These are phyloP conservation scores for Huntiella moniliformis DNA, from an alignment of 2,329 filamentous ascomycete genomes.

Conservation along the genomic window DNA sequence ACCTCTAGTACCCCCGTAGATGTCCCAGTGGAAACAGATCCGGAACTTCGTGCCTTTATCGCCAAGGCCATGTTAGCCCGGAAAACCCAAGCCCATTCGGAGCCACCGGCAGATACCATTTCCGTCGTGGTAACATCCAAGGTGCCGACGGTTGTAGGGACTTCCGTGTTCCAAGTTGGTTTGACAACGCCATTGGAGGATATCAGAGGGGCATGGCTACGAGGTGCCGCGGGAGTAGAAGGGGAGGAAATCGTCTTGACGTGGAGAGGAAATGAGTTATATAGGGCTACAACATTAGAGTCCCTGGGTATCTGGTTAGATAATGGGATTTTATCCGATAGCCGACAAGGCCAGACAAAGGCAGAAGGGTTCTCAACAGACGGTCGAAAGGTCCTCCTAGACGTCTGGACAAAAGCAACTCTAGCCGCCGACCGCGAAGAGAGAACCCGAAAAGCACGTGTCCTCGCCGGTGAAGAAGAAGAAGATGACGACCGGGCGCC, in stretches of 20 bases:
- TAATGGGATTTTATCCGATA: neutral
- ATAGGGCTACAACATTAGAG: conserved; percentile 53
- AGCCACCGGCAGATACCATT: too few relatives aligned
- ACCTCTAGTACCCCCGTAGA: conserved; percentile 3
- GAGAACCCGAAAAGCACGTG: conserved; percentile 9
- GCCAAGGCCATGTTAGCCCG: too few relatives aligned
- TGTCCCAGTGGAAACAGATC: conserved; percentile 17
- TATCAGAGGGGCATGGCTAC: conserved; percentile 52
- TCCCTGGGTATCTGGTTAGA: conserved; percentile 39
- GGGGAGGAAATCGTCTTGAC: conserved; percentile 51
- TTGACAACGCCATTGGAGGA: conserved; percentile 6
- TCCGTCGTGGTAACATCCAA: too few relatives aligned
- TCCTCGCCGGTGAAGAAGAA: conserved; percentile 13
- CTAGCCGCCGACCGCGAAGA: conserved; percentile 32
- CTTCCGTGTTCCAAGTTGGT: neutral
- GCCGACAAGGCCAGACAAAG: conserved; percentile 13
- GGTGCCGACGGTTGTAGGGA: too few relatives aligned
- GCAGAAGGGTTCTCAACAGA: conserved; percentile 30
- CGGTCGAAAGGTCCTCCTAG: conserved; percentile 47
- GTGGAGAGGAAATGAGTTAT: conserved; percentile 56
- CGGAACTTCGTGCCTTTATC: conserved; percentile 29
- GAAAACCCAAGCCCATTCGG: too few relatives aligned
- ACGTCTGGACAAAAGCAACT: conserved; percentile 54
- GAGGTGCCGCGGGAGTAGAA: conserved; percentile 23
- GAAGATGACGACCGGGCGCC: conserved; percentile 4